Percentiles rank a stretch among this genome's conserved stretches.
Conservation (phyloP, 192 early-diverging fungal genomes). For the Mortierella claussenii region DNA sequence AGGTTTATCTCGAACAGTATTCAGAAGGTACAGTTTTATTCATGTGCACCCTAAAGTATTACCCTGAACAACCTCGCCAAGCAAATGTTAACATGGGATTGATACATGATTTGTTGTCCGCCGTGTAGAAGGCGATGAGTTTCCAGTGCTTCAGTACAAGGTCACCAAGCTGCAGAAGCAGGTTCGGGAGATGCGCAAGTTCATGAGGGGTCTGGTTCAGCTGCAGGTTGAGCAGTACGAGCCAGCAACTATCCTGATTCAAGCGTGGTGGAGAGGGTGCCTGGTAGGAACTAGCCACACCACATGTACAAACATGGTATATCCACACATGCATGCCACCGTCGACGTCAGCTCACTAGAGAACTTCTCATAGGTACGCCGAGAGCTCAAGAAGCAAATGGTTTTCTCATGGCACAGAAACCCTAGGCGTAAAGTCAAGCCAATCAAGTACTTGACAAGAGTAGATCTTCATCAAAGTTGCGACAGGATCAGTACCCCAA, state of each 20-base stretch:
- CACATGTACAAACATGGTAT: no score
- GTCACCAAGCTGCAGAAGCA: constrained; percentile 49
- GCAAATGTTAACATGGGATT: not conserved
- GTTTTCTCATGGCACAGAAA: constrained; percentile 51
- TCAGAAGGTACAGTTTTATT: constrained; percentile 41
- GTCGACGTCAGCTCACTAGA: no score
- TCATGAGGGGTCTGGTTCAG: constrained; percentile 47
- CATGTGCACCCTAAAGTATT: no score
- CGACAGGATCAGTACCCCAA: constrained; percentile 42
- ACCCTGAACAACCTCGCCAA: no score
- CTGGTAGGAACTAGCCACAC: constrained; percentile 22
- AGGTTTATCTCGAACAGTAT: constrained; percentile 45
- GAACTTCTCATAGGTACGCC: constrained; percentile 48
- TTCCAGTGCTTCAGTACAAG: constrained; percentile 39
- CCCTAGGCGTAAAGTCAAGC: constrained; percentile 24
- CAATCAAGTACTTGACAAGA: constrained; percentile 37
- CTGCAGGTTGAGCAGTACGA: constrained; percentile 50
- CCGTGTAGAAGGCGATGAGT: constrained; percentile 29
- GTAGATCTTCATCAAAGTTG: constrained; percentile 43
- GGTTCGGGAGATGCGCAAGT: constrained; percentile 51
- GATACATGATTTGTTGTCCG: not conserved
- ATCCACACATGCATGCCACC: no score
- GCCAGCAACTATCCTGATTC: constrained; percentile 50
- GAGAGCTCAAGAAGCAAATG: constrained; percentile 41
- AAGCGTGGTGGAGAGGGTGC: constrained; percentile 53